These are phyloP conservation scores for Leishmania martiniquensis DNA, from an alignment of 208 protist genomes.

Conservation along the genomic window DNA sequence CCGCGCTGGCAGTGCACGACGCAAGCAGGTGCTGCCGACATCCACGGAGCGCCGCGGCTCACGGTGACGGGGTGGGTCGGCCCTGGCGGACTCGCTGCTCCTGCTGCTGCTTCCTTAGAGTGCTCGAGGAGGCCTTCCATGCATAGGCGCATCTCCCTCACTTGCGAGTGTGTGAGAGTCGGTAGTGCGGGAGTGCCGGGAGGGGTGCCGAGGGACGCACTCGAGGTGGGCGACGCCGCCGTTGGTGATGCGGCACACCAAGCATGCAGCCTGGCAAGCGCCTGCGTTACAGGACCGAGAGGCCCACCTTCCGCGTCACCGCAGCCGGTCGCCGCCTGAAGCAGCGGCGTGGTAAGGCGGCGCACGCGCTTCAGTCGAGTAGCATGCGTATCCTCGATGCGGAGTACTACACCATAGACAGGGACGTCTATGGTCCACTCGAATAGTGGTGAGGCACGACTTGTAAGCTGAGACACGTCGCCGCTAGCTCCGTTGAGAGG, in stretches of 20 bases:
- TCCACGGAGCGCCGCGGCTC: neutral
- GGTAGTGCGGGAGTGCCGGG: neutral
- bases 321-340: slow-evolving; percentile 7
- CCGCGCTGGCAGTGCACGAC: slow-evolving; percentile 87
- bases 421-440: slow-evolving; percentile 18
- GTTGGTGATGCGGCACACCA: slow-evolving; percentile 13
- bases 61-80: neutral
- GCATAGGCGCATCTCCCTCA: neutral
- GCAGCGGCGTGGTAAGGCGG: slow-evolving; percentile 28
- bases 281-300: slow-evolving; percentile 8
- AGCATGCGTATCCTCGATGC: slow-evolving; percentile 25
- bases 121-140: neutral
- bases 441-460: neutral
- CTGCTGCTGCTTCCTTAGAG: neutral
- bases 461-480: neutral
- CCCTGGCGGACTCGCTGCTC: neutral
- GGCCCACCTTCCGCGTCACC: neutral
- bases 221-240: neutral
- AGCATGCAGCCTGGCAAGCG: slow-evolving; percentile 13
- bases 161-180: neutral
- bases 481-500: neutral
- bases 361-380: slow-evolving; percentile 24
- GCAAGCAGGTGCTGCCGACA: slow-evolving; percentile 27
- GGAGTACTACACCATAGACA: slow-evolving; percentile 26
- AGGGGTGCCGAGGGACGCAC: neutral